These are phyloP conservation scores for Suillus occidentalis DNA, from an alignment of 768 basidiomycete genomes.

Conservation along the genomic window DNA sequence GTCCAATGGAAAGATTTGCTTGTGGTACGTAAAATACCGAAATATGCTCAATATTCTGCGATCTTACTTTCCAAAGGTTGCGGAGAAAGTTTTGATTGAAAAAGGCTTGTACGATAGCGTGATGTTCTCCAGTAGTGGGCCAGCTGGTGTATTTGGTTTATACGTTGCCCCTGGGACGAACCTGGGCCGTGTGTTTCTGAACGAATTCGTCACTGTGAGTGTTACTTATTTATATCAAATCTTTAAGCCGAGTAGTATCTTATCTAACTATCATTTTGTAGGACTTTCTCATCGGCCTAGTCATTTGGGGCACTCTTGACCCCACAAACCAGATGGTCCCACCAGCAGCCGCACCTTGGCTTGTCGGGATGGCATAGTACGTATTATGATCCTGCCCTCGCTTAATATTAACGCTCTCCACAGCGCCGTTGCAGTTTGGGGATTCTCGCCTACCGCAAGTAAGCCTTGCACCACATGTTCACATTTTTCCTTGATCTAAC, in stretches of 20 bases:
- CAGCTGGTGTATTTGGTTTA: conserved; percentile 40
- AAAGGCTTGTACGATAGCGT: conserved; percentile 27
- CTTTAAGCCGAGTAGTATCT: background rate
- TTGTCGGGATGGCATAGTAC: conserved; percentile 61
- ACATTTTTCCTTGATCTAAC: background rate
- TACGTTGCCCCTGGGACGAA: conserved; percentile 33
- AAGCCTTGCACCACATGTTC: conserved; percentile 12
- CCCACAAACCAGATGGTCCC: conserved; percentile 60
- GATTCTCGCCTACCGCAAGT: conserved; percentile 54
- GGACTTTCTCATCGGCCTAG: conserved; percentile 50
- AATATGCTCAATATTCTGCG: conserved; percentile 24
- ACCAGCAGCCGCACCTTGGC: conserved; percentile 49
- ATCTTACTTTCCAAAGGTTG: conserved; percentile 27
- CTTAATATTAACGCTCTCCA: background rate
- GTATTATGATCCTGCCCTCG: conserved; percentile 18
- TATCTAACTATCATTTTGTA: conserved; percentile 11
- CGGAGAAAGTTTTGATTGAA: conserved; percentile 30
- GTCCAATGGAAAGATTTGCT: conserved; percentile 59
- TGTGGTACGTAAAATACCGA: conserved; percentile 30
- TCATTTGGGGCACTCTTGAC: conserved; percentile 54
- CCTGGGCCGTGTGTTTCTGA: conserved; percentile 35
- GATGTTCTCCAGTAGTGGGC: conserved; percentile 38
- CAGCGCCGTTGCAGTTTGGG: conserved; percentile 61
- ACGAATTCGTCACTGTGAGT: conserved; percentile 40
- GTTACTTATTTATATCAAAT: background rate